A percentile compares a stretch with the other conserved stretches of the same genome.
phyloP scores from a whole-genome alignment of 176 grass and related monocot species.

The Carex parvula region DNA sequence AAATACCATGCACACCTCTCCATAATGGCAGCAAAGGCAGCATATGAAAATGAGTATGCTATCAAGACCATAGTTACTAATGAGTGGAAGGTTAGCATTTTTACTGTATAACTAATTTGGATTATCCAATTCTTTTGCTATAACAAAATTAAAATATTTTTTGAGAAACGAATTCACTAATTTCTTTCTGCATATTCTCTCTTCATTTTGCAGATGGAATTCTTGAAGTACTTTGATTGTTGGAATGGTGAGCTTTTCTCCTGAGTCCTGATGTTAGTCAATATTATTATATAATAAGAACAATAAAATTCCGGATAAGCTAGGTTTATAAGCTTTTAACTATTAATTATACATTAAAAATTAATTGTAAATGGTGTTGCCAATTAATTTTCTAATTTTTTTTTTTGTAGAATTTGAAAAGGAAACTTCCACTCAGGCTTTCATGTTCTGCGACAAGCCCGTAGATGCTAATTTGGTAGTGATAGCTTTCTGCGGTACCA shows the following conservation, averaged over 20 bases:
- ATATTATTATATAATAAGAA: neutral
- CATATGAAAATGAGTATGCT: slow-evolving; percentile 36
- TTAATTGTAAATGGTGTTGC: neutral
- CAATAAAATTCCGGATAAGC: neutral
- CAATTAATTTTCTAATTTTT: neutral
- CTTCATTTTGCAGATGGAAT: slow-evolving; percentile 34
- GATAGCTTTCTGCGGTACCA: slow-evolving; percentile 33
- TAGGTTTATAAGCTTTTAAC: neutral
- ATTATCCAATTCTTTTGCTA: neutral
- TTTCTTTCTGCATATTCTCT: neutral
- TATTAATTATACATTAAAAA: neutral
- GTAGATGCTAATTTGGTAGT: slow-evolving; percentile 31
- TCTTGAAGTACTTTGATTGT: slow-evolving; percentile 29
- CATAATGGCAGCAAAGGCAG: slow-evolving; percentile 35
- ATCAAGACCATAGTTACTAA: slow-evolving; percentile 19
- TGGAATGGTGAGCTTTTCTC: slow-evolving; percentile 27
- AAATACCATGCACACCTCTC: slow-evolving; percentile 39
- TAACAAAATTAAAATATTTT: neutral
- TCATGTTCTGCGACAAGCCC: slow-evolving; percentile 46
- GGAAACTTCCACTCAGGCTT: slow-evolving; percentile 26
- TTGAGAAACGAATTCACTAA: neutral
- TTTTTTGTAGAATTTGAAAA: slow-evolving; percentile 23
- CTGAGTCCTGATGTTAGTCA: neutral
- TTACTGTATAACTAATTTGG: no score
- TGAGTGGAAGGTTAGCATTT: slow-evolving; percentile 27